Evolutionary conservation across 1,284 basidiomycete genomes (phyloP).

Genomic region (Tilletia walkeri): DNA sequence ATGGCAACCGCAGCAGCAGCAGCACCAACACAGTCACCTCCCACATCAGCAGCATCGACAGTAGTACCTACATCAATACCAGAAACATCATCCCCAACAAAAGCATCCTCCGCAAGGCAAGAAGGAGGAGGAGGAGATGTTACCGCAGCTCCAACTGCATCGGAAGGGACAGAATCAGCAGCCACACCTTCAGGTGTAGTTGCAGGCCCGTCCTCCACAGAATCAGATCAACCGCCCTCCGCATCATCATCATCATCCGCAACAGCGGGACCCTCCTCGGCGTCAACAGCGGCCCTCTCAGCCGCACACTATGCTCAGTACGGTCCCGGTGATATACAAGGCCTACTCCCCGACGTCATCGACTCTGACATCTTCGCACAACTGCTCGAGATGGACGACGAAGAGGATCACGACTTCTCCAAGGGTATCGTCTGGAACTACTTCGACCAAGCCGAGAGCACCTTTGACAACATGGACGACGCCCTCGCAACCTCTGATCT

Average conservation of each 20-base stretch:
- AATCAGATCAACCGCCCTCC: neutral
- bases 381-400: slow-evolving; percentile 86
- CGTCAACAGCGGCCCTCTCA: neutral
- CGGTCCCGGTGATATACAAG: neutral
- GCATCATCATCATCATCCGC: neutral
- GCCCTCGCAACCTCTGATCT: slow-evolving; percentile 69
- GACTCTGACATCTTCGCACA: slow-evolving; percentile 78
- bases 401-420: slow-evolving; percentile 58
- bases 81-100: neutral
- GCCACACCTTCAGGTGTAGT: neutral
- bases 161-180: neutral
- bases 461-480: slow-evolving; percentile 75
- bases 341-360: slow-evolving; percentile 59
- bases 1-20: neutral
- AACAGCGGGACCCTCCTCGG: neutral
- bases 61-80: neutral
- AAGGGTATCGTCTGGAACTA: slow-evolving; percentile 64
- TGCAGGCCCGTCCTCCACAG: neutral
- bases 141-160: no score
- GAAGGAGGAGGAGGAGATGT: no score
- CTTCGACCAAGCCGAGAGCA: slow-evolving; percentile 65
- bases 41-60: neutral
- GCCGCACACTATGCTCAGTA: neutral
- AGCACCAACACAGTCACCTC: neutral
- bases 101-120: neutral